Evolutionary conservation across 225 moss, liverwort and hornwort genomes (phyloP).

Genomic region (Pseudisothecium myosuroides): DNA sequence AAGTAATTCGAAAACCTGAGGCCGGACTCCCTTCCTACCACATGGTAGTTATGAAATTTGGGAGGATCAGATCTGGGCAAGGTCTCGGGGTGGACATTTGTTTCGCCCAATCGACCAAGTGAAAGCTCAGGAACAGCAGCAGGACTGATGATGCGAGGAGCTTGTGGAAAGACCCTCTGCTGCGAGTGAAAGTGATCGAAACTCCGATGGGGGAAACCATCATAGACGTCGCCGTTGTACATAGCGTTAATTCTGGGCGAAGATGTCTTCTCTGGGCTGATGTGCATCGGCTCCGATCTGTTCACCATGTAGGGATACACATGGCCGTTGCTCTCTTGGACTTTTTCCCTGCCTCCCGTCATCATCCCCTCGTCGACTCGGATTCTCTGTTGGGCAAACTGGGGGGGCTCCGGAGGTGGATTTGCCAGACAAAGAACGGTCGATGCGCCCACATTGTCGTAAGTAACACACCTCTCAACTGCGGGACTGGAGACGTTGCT

Average conservation of each 20-base stretch:
- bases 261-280: not conserved
- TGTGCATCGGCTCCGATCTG: not conserved
- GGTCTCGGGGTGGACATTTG: not conserved
- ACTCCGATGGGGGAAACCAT: not conserved
- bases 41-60: conserved; percentile 11
- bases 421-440: conserved; percentile 77
- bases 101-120: not conserved
- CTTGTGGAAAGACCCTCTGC: conserved; percentile 4
- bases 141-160: conserved; percentile 6
- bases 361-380: conserved; percentile 8
- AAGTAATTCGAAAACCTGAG: not conserved
- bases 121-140: conserved; percentile 21
- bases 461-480: not conserved
- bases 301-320: conserved; percentile 8
- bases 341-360: conserved; percentile 12
- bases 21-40: conserved; percentile 10
- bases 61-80: conserved; percentile 14
- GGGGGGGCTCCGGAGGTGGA: conserved; percentile 18
- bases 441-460: conserved; percentile 54
- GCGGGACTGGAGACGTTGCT: conserved; percentile 56
- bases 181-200: conserved; percentile 8
- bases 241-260: not conserved
- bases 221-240: not conserved
- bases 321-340: conserved; percentile 4
- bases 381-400: conserved; percentile 13